These are phyloP conservation scores for Sphagnum fallax DNA, from an alignment of 228 moss, liverwort and hornwort species.

Conservation along the genomic window DNA sequence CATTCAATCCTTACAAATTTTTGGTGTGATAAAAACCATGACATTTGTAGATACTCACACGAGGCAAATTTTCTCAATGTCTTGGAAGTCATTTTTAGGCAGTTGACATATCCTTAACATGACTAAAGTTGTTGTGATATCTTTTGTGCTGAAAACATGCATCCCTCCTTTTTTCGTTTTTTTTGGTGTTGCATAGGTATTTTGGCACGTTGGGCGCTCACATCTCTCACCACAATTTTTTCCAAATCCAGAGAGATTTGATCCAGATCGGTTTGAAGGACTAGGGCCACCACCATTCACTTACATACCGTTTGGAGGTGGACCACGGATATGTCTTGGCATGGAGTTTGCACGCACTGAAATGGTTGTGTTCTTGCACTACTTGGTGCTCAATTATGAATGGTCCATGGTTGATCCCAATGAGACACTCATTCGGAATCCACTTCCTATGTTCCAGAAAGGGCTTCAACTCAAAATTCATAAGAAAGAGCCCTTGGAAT, in stretches of 20 bases:
- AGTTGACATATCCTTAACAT: too few species aligned
- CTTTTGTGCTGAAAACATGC: slow-evolving; percentile 27
- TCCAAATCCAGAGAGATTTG: slow-evolving; percentile 19
- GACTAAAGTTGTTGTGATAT: slow-evolving; percentile 5
- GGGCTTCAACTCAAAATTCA: background rate
- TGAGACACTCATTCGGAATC: background rate
- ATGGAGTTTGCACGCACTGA: slow-evolving; percentile 30
- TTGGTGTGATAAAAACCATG: too few species aligned
- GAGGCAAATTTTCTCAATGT: background rate
- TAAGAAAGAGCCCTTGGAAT: background rate
- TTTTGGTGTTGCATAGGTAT: too few species aligned
- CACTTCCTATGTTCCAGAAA: background rate
- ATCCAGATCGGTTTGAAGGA: slow-evolving; percentile 45
- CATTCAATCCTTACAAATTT: too few species aligned
- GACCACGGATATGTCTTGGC: slow-evolving; percentile 34
- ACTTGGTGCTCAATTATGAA: slow-evolving; percentile 1
- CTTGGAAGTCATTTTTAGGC: background rate
- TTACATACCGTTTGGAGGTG: slow-evolving; percentile 26
- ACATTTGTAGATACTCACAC: background rate
- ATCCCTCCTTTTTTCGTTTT: slow-evolving; percentile 1
- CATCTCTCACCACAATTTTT: slow-evolving; percentile 16
- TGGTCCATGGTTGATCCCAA: background rate
- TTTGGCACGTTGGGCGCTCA: background rate
- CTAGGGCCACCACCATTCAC: background rate
- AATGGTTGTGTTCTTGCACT: slow-evolving; percentile 25